phyloP scores from a whole-genome alignment of 1,284 basidiomycete species.

The Apiotrichum brassicae region DNA sequence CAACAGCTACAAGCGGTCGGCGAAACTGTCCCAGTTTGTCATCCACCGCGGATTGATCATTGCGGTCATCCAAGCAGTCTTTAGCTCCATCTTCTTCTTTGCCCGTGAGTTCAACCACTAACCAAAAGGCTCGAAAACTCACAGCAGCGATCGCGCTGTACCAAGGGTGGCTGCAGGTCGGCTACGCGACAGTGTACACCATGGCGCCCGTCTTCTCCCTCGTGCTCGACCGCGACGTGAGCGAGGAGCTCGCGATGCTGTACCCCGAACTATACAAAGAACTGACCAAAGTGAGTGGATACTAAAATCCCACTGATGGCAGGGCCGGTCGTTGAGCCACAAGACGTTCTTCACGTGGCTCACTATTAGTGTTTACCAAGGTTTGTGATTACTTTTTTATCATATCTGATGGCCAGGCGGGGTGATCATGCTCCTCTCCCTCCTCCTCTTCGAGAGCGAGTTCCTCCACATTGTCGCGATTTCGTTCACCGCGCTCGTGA shows the following conservation, averaged over 20 bases:
- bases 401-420: slow-evolving; percentile 56
- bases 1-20: slow-evolving; percentile 95
- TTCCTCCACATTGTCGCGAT: slow-evolving; percentile 98
- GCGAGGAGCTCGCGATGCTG: slow-evolving; percentile 85
- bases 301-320: too few relatives aligned
- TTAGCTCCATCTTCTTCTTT: slow-evolving; percentile 97
- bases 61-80: slow-evolving; percentile 94
- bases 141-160: slow-evolving; percentile 76
- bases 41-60: slow-evolving; percentile 98
- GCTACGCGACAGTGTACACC: slow-evolving; percentile 96
- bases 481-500: slow-evolving; percentile 89
- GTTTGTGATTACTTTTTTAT: slow-evolving; percentile 45
- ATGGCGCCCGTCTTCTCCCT: slow-evolving; percentile 98
- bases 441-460: slow-evolving; percentile 93
- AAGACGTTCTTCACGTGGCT: slow-evolving; percentile 99
- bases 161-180: slow-evolving; percentile 96
- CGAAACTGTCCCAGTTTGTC: slow-evolving; percentile 96
- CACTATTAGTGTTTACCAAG: slow-evolving; percentile 97
- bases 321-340: slow-evolving; percentile 87
- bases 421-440: slow-evolving; percentile 96
- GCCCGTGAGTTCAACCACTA: slow-evolving; percentile 53
- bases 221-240: slow-evolving; percentile 92
- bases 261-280: slow-evolving; percentile 99
- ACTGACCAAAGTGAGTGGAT: slow-evolving; percentile 77
- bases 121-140: too few relatives aligned